Evolutionary conservation across 169 alveolate species (phyloP), one percentile per base, ranked within the genome.

Genomic region (Perkinsus chesapeaki): DNA sequence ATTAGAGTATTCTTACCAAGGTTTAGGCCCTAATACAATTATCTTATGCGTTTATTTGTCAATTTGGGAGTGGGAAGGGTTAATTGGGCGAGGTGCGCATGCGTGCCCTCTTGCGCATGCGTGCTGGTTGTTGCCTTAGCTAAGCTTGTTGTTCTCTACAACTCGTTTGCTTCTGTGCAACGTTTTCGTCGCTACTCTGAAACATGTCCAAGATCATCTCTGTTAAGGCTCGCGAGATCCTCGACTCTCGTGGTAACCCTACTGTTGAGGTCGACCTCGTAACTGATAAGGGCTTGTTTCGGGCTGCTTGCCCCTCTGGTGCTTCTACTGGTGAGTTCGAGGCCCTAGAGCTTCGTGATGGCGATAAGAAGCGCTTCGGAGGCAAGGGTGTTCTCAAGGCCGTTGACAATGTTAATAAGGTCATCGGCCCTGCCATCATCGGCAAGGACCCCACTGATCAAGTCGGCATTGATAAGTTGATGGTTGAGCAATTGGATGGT

Each of bases 281-380:
- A 93, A 98, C 99, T n/a, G 97, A 93, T 39, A 93, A 93, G 60
- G 95, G 97, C 73, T 94, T 97, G 91, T 99, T 98, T 98, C 96
- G 99, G 92, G 99, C 99, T 19, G 99, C 99, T 12, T 99, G 99
- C 82, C 99, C 99, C 39, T 98, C 99, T 73, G 99, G 99, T n/a
- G 99, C 99, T 16, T 99, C 99, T 39, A 99, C 99, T 82, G 99
- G 99, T 91, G 97, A 99, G 93, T 99, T 98, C 95, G 99, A 99
- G 97, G 99, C 99, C 39, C 95, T 98, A 39, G 99, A 99, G 96
- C 97, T 99, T n/a, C 98, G 99, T 92, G 99, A 99, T 94, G 99
- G 99, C 73, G 99, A 99, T 97, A 97, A 97, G 93, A 94, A 95
- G 31, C 97, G 99, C 91, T 98, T 97, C 93, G 95, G 97, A 47